A percentile compares a stretch with the other conserved stretches of the same genome.
phyloP scores from a whole-genome alignment of 441 rosid species.

The Erodium chrysanthum region DNA sequence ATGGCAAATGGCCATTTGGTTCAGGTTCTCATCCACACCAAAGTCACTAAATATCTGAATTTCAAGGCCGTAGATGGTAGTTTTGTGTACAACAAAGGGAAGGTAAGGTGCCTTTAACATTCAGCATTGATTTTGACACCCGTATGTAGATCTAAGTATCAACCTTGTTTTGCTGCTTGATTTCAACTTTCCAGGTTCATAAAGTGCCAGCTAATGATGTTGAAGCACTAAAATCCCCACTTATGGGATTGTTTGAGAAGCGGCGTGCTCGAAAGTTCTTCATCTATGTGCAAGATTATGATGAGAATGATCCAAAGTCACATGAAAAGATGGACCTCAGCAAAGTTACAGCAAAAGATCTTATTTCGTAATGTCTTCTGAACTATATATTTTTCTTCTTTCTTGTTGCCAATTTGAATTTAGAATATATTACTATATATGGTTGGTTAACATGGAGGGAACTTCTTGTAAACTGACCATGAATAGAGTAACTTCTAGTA shows the following conservation, averaged over 20 bases:
- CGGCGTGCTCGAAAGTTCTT: constrained; percentile 65
- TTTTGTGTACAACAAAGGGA: constrained; percentile 63
- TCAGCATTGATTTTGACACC: too few relatives aligned
- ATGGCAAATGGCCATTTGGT: constrained; percentile 62
- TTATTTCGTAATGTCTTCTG: constrained; percentile 39
- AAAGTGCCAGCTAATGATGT: constrained; percentile 71
- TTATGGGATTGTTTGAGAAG: constrained; percentile 70
- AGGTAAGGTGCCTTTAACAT: constrained; percentile 23
- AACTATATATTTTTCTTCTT: constrained; percentile 5
- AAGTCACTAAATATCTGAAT: constrained; percentile 65
- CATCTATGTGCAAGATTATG: constrained; percentile 62
- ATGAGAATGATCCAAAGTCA: constrained; percentile 61
- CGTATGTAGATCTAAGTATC: too few relatives aligned
- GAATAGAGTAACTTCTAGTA: not conserved
- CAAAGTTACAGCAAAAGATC: constrained; percentile 57
- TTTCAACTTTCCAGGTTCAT: constrained; percentile 30
- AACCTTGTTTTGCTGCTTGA: too few relatives aligned
- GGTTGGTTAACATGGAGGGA: too few relatives aligned
- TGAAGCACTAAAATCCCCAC: constrained; percentile 58
- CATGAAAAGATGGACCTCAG: constrained; percentile 56
- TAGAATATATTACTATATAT: not conserved
- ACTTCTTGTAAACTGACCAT: too few relatives aligned
- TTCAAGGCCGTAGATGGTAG: constrained; percentile 68
- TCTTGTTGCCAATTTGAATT: not conserved
- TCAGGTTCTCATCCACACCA: constrained; percentile 53